Percentiles rank a stretch among this genome's conserved stretches.
These are phyloP conservation scores for Sordariomycetes sp. DNA, from an alignment of 2,329 filamentous ascomycete genomes.

Conservation along the genomic window DNA sequence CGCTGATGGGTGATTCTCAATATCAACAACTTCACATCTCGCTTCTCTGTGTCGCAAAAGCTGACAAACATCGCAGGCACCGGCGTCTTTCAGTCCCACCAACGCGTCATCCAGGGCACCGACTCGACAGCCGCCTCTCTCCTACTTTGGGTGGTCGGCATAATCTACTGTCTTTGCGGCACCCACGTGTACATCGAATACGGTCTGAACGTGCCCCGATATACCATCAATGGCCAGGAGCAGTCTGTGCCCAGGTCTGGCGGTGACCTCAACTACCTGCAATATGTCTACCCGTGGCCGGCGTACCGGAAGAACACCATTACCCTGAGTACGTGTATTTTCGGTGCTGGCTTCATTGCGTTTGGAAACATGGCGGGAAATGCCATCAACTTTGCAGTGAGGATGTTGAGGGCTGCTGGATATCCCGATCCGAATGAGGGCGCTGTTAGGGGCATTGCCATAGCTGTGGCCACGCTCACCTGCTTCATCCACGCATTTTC, in stretches of 20 bases:
- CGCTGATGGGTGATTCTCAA: too few relatives aligned
- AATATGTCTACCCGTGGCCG: constrained; percentile 32
- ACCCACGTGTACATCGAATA: constrained; percentile 35
- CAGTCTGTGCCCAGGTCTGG: constrained; percentile 33
- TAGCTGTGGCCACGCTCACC: constrained; percentile 29
- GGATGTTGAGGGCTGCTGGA: constrained; percentile 27
- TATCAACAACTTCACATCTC: too few relatives aligned
- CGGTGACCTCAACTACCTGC: constrained; percentile 38
- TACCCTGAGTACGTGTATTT: constrained; percentile 32
- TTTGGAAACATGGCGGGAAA: constrained; percentile 41
- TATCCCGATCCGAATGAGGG: too few relatives aligned
- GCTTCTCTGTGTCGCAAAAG: background rate
- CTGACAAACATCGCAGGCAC: constrained; percentile 17
- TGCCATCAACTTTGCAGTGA: constrained; percentile 33
- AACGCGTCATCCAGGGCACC: constrained; percentile 21
- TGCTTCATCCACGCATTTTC: constrained; percentile 39
- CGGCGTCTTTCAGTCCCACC: constrained; percentile 25
- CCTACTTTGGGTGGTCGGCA: constrained; percentile 29
- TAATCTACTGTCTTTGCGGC: constrained; percentile 25
- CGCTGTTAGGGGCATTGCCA: constrained; percentile 34
- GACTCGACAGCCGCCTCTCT: constrained; percentile 22
- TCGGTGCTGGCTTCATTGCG: constrained; percentile 32
- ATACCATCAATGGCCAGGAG: constrained; percentile 25
- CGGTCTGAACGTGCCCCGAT: constrained; percentile 34
- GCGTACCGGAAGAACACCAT: constrained; percentile 21